Conservation (phyloP, 441 rosid species). For the Bocquillonia castaneifolia region DNA sequence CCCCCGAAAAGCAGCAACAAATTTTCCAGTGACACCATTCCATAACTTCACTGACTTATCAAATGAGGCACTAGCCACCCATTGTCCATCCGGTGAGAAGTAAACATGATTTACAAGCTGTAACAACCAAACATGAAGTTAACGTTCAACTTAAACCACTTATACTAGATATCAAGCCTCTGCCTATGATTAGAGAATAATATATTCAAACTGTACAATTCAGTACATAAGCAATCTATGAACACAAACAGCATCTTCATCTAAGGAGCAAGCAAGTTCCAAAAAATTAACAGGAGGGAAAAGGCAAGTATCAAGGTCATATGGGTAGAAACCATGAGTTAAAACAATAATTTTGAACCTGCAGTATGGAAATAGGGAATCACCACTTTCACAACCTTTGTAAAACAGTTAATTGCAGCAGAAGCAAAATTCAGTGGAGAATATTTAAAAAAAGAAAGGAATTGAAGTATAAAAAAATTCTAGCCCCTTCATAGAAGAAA, state of each 20-base stretch:
- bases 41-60: constrained; percentile 92
- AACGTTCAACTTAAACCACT: neutral
- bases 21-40: constrained; percentile 88
- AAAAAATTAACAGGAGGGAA: neutral
- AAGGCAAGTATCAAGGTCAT: neutral
- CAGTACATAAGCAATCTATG: neutral
- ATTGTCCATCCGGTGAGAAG: constrained; percentile 96
- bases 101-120: constrained; percentile 96
- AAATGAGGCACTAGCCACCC: constrained; percentile 97
- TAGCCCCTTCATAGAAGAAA: neutral
- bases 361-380: neutral
- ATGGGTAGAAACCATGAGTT: neutral
- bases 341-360: neutral
- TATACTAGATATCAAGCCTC: neutral
- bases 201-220: neutral
- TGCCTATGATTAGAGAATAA: neutral
- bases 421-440: neutral
- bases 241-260: neutral
- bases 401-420: neutral
- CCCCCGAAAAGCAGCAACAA: constrained; percentile 81
- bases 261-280: neutral
- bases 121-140: constrained; percentile 23
- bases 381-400: neutral
- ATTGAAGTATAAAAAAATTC: neutral
- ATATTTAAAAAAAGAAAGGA: too few species aligned